Evolutionary conservation across 495 filamentous ascomycete species (phyloP).

Genomic region (Pyrenula massariospora): DNA sequence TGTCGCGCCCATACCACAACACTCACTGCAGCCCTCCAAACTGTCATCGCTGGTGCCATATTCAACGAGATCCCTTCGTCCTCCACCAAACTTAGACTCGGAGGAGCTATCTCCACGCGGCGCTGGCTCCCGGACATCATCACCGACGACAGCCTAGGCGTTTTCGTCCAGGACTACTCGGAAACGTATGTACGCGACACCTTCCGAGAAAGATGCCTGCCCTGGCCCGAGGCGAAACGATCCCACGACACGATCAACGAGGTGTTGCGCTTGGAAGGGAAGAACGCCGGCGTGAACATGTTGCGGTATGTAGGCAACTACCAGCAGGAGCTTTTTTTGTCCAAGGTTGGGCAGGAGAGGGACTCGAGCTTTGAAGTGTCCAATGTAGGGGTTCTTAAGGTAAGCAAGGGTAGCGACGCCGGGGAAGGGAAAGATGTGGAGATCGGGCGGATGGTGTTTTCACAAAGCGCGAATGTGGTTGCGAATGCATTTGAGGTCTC

Average conservation of each 20-base stretch:
- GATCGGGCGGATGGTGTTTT: constrained; percentile 27
- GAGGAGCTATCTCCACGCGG: constrained; percentile 20
- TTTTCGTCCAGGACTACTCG: constrained; percentile 18
- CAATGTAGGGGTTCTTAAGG: constrained; percentile 28
- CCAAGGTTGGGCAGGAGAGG: constrained; percentile 21
- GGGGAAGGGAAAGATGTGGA: constrained; percentile 5
- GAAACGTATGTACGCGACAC: constrained; percentile 9
- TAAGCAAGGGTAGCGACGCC: constrained; percentile 2
- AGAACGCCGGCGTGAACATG: constrained; percentile 20
- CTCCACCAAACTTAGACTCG: constrained; percentile 12
- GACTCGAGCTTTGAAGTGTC: constrained; percentile 28
- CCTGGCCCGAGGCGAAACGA: constrained; percentile 26
- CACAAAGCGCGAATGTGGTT: constrained; percentile 31
- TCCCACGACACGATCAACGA: constrained; percentile 17
- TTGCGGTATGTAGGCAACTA: constrained; percentile 24
- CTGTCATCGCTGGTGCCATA: constrained; percentile 19
- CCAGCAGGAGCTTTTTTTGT: constrained; percentile 18
- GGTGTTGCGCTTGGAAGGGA: constrained; percentile 18
- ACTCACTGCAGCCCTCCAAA: constrained; percentile 23
- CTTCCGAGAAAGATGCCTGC: constrained; percentile 8
- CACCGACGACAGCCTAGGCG: constrained; percentile 25
- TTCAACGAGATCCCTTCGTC: constrained; percentile 17
- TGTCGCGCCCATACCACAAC: constrained; percentile 21
- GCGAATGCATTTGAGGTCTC: constrained; percentile 25
- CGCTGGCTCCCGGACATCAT: constrained; percentile 21